These are phyloP conservation scores for Furcasterigmium furcatum DNA, from an alignment of 2,329 filamentous ascomycete genomes.

Conservation along the genomic window DNA sequence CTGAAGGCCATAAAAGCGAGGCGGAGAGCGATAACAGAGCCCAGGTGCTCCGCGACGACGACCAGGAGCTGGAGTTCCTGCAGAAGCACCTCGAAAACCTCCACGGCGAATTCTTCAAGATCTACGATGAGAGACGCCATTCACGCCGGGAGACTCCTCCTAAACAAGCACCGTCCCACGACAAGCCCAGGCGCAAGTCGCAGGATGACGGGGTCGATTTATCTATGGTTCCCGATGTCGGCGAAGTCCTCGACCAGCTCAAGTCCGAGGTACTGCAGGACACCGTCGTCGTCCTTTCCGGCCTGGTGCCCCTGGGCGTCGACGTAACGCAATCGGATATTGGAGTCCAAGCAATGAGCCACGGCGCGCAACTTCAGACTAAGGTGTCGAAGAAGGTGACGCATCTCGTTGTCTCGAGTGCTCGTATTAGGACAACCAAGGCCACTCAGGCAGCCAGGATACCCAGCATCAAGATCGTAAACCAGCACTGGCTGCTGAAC, in stretches of 20 bases:
- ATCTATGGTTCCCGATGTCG: slow-evolving; percentile 75
- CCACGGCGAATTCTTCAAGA: slow-evolving; percentile 77
- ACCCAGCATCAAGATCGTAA: slow-evolving; percentile 83
- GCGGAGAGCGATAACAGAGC: slow-evolving; percentile 41
- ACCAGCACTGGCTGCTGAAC: slow-evolving; percentile 83
- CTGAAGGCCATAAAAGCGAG: slow-evolving; percentile 28
- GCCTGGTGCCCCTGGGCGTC: slow-evolving; percentile 79
- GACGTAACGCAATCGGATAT: slow-evolving; percentile 82
- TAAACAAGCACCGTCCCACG: slow-evolving; percentile 10
- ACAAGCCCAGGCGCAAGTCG: slow-evolving; percentile 12
- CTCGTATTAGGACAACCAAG: slow-evolving; percentile 80
- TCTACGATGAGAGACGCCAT: slow-evolving; percentile 62
- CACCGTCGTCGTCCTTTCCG: slow-evolving; percentile 81
- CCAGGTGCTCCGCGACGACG: slow-evolving; percentile 82
- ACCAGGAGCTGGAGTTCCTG: slow-evolving; percentile 75
- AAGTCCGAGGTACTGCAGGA: slow-evolving; percentile 74
- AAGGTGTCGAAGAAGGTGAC: slow-evolving; percentile 63
- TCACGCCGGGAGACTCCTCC: slow-evolving; percentile 29
- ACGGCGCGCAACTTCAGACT: slow-evolving; percentile 66
- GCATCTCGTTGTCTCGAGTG: slow-evolving; percentile 69
- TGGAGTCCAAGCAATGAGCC: slow-evolving; percentile 79
- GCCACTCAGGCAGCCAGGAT: slow-evolving; percentile 82
- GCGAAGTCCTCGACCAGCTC: slow-evolving; percentile 76
- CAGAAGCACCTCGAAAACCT: slow-evolving; percentile 73
- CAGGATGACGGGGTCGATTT: slow-evolving; percentile 41